These are phyloP conservation scores for Phaeosphaeria sp. DNA, from an alignment of 2,329 filamentous ascomycete species.

Conservation along the genomic window DNA sequence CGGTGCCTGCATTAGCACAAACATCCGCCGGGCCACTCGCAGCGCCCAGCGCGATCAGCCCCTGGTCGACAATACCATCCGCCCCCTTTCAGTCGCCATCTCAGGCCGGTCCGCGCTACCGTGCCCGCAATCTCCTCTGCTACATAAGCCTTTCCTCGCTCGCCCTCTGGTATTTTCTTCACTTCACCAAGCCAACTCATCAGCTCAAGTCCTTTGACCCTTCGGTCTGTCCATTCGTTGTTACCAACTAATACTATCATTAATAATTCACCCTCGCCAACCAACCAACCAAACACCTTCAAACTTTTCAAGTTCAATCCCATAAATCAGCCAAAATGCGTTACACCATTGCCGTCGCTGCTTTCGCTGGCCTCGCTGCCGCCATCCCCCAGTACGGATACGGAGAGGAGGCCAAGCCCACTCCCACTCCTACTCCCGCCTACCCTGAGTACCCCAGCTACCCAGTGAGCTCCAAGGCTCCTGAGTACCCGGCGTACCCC, in stretches of 20 bases:
- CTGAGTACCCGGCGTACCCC: slow-evolving; percentile 13
- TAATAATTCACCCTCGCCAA: slow-evolving; percentile 39
- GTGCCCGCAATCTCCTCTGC: slow-evolving; percentile 46
- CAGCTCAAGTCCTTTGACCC: slow-evolving; percentile 48
- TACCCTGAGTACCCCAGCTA: slow-evolving; percentile 17
- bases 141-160: slow-evolving; percentile 44
- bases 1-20: slow-evolving; percentile 47
- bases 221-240: slow-evolving; percentile 52
- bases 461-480: slow-evolving; percentile 17
- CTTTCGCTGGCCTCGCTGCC: slow-evolving; percentile 40
- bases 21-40: slow-evolving; percentile 39
- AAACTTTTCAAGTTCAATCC: slow-evolving; percentile 35
- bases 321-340: slow-evolving; percentile 49
- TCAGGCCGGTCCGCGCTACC: slow-evolving; percentile 44
- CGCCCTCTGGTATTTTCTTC: slow-evolving; percentile 28
- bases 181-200: slow-evolving; percentile 46
- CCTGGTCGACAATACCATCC: slow-evolving; percentile 33
- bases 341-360: slow-evolving; percentile 44
- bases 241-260: slow-evolving; percentile 50
- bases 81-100: slow-evolving; percentile 42
- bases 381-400: slow-evolving; percentile 42
- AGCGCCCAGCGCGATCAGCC: slow-evolving; percentile 28
- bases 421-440: slow-evolving; percentile 18
- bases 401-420: slow-evolving; percentile 18
- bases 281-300: slow-evolving; percentile 20